phyloP scores from a whole-genome alignment of 2,329 filamentous ascomycete species.

The Celoporthe dispersa region DNA sequence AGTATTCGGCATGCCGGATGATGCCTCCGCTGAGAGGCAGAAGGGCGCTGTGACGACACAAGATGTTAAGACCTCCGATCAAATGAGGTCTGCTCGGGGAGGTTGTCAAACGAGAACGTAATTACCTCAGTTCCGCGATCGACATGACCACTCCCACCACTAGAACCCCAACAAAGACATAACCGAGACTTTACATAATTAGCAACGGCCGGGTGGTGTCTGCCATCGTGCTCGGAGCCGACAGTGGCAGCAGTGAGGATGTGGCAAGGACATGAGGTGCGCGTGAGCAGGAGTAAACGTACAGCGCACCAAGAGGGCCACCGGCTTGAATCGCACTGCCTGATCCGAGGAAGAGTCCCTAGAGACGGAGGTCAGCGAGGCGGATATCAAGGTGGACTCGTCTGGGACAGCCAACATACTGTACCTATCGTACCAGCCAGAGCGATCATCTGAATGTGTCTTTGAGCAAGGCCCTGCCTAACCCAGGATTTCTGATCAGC shows the following conservation, averaged over 20 bases:
- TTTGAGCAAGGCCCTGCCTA: conserved; percentile 12
- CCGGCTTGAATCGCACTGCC: conserved; percentile 11
- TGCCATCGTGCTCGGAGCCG: background rate
- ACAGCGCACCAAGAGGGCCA: conserved; percentile 12
- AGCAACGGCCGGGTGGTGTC: no score
- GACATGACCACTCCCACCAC: conserved; percentile 21
- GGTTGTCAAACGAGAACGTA: no score
- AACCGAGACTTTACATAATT: conserved; percentile 19
- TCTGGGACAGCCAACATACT: no score
- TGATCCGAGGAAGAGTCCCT: conserved; percentile 16
- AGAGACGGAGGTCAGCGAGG: no score
- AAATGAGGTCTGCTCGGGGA: no score
- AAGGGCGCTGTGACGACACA: conserved; percentile 5
- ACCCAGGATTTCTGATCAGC: no score
- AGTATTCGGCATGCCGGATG: conserved; percentile 24
- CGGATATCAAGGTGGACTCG: background rate
- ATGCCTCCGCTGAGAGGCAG: conserved; percentile 20
- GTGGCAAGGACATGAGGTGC: no score
- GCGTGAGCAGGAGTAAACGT: no score
- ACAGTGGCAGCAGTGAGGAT: background rate
- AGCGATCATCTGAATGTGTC: conserved; percentile 22
- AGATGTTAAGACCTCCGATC: no score
- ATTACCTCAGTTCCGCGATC: conserved; percentile 15
- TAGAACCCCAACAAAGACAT: conserved; percentile 16
- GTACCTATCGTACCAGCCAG: conserved; percentile 23